Percentiles rank a stretch among this genome's conserved stretches.
phyloP scores from a whole-genome alignment of 768 basidiomycete species.

The Mycena haematopus region DNA sequence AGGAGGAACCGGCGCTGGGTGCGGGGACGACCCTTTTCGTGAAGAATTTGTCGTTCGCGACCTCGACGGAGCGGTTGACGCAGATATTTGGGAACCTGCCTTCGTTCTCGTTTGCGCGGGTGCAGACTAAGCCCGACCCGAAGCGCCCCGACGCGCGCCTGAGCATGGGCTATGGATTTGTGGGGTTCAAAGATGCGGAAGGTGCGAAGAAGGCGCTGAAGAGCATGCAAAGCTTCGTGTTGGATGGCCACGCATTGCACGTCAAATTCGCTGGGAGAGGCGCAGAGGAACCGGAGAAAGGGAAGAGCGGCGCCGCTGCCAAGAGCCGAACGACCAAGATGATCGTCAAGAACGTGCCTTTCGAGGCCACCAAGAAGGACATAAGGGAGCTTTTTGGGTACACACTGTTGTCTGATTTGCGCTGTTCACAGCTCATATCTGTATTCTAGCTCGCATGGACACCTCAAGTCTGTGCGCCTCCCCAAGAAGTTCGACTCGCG shows the following conservation, averaged over 20 bases:
- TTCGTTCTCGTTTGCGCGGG: constrained; percentile 83
- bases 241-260: constrained; percentile 86
- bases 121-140: constrained; percentile 91
- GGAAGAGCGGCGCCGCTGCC: constrained; percentile 42
- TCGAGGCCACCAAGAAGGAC: constrained; percentile 95
- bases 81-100: constrained; percentile 77
- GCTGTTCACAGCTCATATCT: constrained; percentile 8
- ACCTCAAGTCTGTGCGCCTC: constrained; percentile 91
- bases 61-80: constrained; percentile 74
- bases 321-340: constrained; percentile 87
- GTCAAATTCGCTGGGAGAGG: constrained; percentile 91
- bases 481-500: constrained; percentile 91
- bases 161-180: constrained; percentile 97
- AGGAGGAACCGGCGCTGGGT: constrained; percentile 51
- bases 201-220: constrained; percentile 77
- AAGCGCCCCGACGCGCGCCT: constrained; percentile 69
- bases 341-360: constrained; percentile 97
- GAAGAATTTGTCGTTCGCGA: constrained; percentile 96
- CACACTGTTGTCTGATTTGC: constrained; percentile 37
- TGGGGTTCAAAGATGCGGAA: constrained; percentile 83
- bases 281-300: constrained; percentile 58
- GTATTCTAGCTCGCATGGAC: constrained; percentile 79
- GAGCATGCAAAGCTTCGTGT: constrained; percentile 78
- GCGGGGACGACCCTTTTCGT: constrained; percentile 88
- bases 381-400: constrained; percentile 89